phyloP scores from a whole-genome alignment of 176 grass and related monocot genomes.

The Rhynchospora tenuis region DNA sequence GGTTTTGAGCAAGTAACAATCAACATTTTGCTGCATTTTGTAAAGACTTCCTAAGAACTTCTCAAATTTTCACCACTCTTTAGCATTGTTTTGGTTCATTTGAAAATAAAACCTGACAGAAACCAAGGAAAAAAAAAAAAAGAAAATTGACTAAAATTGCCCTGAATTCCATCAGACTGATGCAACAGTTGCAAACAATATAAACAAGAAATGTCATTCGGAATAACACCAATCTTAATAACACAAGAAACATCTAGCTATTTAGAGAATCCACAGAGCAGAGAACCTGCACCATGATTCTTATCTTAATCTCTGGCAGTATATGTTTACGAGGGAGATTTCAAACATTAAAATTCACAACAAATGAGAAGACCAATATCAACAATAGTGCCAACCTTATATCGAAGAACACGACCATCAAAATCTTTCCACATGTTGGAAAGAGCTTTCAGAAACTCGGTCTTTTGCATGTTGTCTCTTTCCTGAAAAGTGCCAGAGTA shows the following conservation, averaged over 20 bases:
- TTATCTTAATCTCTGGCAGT: not conserved
- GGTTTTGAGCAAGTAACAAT: not conserved
- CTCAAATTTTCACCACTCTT: not conserved
- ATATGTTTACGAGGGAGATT: not conserved
- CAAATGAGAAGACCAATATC: constrained; percentile 8
- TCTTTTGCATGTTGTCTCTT: constrained; percentile 99
- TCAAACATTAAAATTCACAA: not conserved
- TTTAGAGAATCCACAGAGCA: not conserved
- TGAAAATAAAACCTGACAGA: not conserved
- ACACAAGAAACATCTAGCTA: not conserved
- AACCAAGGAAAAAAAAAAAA: not conserved
- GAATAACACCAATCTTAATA: not conserved
- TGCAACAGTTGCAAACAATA: not conserved
- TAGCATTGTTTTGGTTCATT: not conserved
- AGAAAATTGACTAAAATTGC: not conserved
- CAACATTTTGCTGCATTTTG: not conserved
- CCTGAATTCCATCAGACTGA: not conserved
- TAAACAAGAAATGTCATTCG: not conserved
- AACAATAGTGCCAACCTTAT: constrained; percentile 62
- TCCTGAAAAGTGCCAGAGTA: constrained; percentile 55
- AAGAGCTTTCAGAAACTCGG: constrained; percentile 96
- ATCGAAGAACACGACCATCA: constrained; percentile 83
- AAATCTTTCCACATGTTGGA: constrained; percentile 99
- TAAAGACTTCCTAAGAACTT: not conserved
- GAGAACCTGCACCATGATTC: no score